Evolutionary conservation across 2,329 filamentous ascomycete genomes (phyloP).

Genomic region (Leptosphaerulina australis): DNA sequence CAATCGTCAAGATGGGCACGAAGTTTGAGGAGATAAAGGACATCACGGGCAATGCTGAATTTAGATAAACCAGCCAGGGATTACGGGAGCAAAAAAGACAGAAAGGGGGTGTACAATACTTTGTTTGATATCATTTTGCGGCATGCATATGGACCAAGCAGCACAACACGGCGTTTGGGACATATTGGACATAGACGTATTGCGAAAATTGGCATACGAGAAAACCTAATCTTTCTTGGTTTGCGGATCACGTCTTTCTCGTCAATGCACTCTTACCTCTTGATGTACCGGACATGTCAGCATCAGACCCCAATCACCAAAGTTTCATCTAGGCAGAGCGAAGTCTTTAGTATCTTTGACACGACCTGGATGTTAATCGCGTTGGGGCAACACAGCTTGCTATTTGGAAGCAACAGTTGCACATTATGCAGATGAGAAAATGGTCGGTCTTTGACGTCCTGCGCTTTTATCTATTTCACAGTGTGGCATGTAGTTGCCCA

Average conservation of each 20-base stretch:
- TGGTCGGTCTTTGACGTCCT: too few species aligned
- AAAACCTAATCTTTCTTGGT: not conserved
- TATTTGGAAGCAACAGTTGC: too few species aligned
- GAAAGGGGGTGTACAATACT: conserved; percentile 9
- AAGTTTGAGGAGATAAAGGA: conserved; percentile 67
- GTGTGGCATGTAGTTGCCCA: too few species aligned
- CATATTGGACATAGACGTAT: not conserved
- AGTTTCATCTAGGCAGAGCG: too few species aligned
- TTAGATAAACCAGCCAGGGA: conserved; percentile 25
- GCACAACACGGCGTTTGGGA: conserved; percentile 17
- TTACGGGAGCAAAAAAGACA: not conserved
- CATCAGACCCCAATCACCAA: too few species aligned
- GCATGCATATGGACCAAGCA: conserved; percentile 7
- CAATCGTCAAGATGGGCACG: conserved; percentile 81
- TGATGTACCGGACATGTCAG: too few species aligned
- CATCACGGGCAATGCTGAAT: conserved; percentile 61
- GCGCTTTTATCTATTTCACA: too few species aligned
- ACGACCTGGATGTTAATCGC: too few species aligned
- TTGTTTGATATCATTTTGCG: conserved; percentile 2
- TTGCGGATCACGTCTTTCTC: not conserved
- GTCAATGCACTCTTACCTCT: too few species aligned
- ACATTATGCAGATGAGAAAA: too few species aligned
- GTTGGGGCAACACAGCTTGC: too few species aligned
- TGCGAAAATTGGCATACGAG: not conserved
- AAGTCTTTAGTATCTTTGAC: too few species aligned